A percentile compares a stretch with the other conserved stretches of the same genome.
These are phyloP conservation scores for Salix purpurea DNA, from an alignment of 345 rosid species.

Conservation along the genomic window DNA sequence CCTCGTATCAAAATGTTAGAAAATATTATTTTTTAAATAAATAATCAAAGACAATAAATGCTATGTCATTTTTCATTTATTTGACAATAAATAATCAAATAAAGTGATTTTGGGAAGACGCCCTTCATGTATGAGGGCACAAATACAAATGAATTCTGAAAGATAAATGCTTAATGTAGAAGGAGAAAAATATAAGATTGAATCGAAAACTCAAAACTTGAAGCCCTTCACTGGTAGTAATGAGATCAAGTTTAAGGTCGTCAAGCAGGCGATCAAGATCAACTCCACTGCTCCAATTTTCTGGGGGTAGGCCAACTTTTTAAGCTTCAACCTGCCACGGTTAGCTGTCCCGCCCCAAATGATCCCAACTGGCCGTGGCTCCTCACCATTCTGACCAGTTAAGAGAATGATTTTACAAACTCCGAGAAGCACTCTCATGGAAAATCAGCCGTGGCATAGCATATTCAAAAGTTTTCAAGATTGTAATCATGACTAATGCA, in stretches of 20 bases:
- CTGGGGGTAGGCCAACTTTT: too few species aligned
- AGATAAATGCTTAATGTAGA: not conserved
- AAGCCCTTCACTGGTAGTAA: slow-evolving; percentile 65
- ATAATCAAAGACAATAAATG: too few species aligned
- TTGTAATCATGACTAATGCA: not conserved
- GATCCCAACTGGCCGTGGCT: too few species aligned
- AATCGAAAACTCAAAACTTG: slow-evolving; percentile 50
- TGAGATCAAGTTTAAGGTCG: slow-evolving; percentile 86
- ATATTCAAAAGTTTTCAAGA: not conserved
- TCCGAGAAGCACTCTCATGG: not conserved
- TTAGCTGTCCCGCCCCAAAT: too few species aligned
- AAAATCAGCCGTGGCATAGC: not conserved
- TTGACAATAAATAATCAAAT: too few species aligned
- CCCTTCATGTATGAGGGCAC: not conserved
- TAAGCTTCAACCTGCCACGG: too few species aligned
- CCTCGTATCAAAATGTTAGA: too few species aligned
- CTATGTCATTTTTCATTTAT: too few species aligned
- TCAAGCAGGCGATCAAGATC: slow-evolving; percentile 83
- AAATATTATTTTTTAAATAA: too few species aligned
- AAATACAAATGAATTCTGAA: not conserved
- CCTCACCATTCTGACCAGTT: too few species aligned
- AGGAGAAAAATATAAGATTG: not conserved
- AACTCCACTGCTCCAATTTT: too few species aligned
- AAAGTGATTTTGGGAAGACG: not conserved
- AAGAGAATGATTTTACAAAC: not conserved